These are phyloP conservation scores for Boletus tylopilopsis DNA, from an alignment of 768 basidiomycete species.

Conservation along the genomic window DNA sequence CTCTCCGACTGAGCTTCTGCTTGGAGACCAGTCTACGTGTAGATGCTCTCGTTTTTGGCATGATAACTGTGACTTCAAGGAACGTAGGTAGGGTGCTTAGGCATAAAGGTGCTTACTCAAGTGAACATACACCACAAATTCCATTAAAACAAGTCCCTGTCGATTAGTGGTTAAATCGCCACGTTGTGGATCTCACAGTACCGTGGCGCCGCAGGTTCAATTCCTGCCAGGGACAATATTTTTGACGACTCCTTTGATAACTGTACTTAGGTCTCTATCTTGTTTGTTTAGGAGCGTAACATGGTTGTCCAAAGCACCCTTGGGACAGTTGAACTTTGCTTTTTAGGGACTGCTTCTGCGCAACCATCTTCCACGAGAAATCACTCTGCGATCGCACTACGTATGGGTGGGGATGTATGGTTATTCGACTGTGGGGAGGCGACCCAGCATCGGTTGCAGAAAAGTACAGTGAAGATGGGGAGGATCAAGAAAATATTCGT, in stretches of 20 bases:
- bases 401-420: constrained; percentile 70
- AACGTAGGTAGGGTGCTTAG: no score
- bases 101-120: no score
- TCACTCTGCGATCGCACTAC: constrained; percentile 69
- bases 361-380: constrained; percentile 77
- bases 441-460: constrained; percentile 75
- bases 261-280: no score
- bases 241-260: no score
- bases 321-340: constrained; percentile 54
- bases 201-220: constrained; percentile 38
- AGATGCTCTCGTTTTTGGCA: constrained; percentile 15
- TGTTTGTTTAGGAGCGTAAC: no score
- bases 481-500: constrained; percentile 80
- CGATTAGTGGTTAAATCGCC: constrained; percentile 43
- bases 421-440: constrained; percentile 85
- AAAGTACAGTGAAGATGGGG: constrained; percentile 71
- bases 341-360: constrained; percentile 79
- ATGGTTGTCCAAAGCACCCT: constrained; percentile 21
- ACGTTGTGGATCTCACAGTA: constrained; percentile 35
- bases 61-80: neutral
- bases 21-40: neutral
- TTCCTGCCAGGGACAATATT: constrained; percentile 36
- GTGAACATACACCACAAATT: no score
- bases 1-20: neutral
- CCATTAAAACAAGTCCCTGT: constrained; percentile 29